Evolutionary conservation across 2,329 filamentous ascomycete species (phyloP), one percentile per base, ranked within the genome.

Genomic region (Colletotrichum sojae): DNA sequence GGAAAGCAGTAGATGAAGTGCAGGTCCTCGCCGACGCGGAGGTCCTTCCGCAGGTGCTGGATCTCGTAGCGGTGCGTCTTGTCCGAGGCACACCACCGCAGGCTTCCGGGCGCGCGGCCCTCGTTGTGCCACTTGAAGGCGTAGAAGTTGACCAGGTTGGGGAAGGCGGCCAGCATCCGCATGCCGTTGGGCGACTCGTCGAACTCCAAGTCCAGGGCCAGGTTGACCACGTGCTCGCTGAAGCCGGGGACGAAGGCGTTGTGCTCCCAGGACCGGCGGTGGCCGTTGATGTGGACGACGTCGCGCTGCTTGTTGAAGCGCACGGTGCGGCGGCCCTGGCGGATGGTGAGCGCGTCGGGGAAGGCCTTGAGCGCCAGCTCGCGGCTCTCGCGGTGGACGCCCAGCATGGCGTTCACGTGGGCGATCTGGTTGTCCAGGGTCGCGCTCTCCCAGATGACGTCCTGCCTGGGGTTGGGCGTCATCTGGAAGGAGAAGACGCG

Each of bases 331-430:
- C 76, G 72, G 6, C 73, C 73, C 5, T 72, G 57, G 4, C 77
- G 73, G 1, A 83, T 73, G 31, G 40, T 56, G 22, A 83, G 69
- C 13, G 75, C 69, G 25, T 83, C 71, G 0, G 81, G 81, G 10
- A 77, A 78, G 3, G 65, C 71, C 8, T 71, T 73, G 46, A 76
- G 67, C 5, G 75, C 81, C 4, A 81, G 63, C 15, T 65, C 71
- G 27, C 81, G 81, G n/a, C 79, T 79, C 69, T 82, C 80, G 8
- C 74, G 71, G 45, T 81, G 75, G 9, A 79, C 74, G 2, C 80
- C 76, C 39, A 82, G 71, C 15, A 83, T 69, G 4, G 71, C 65
- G 8, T 80, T 77, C 6, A 53, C 46, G 3, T 63, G n/a, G 4
- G 39, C 56, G n/a, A 63, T 70, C 46, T 70, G 67, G n/a, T 70